Conservation (phyloP, 1,139 yeast genomes). For the Taphrina flavorubra region DNA sequence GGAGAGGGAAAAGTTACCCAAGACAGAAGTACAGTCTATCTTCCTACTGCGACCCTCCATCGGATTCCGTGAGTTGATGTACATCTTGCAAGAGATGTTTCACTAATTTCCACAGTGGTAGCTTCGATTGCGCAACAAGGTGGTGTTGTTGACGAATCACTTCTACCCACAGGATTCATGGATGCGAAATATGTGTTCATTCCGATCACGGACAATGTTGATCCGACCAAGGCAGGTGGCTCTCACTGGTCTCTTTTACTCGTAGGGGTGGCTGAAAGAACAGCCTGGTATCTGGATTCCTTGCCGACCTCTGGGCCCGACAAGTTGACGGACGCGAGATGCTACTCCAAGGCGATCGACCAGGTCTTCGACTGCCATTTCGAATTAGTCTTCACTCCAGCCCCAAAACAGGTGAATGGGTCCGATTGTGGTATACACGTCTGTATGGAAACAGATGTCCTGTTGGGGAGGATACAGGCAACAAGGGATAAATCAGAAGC, state of each 20-base stretch:
- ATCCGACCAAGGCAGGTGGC: constrained; percentile 60
- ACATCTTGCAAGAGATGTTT: neutral
- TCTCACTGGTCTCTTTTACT: constrained; percentile 64
- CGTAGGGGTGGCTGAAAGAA: constrained; percentile 53
- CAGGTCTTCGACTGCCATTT: constrained; percentile 42
- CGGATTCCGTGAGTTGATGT: constrained; percentile 52
- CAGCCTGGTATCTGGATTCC: constrained; percentile 58
- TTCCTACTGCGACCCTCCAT: constrained; percentile 55
- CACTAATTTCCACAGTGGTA: constrained; percentile 7
- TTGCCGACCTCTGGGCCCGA: constrained; percentile 54
- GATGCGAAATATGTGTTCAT: constrained; percentile 57
- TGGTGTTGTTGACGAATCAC: constrained; percentile 51
- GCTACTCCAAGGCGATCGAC: constrained; percentile 30
- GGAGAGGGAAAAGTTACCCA: constrained; percentile 38
- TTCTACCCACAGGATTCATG: constrained; percentile 55
- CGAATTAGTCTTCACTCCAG: constrained; percentile 51
- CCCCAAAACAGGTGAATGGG: constrained; percentile 79
- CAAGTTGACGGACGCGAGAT: constrained; percentile 48
- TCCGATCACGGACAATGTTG: constrained; percentile 62
- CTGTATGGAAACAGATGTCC: constrained; percentile 55
- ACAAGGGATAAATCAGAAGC: neutral
- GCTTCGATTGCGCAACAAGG: constrained; percentile 43
- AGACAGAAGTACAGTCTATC: constrained; percentile 44
- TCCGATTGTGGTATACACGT: constrained; percentile 80
- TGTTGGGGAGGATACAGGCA: constrained; percentile 25